Conservation (phyloP, 805 yeast species). For the Saccharomyces kudriavzevii region DNA sequence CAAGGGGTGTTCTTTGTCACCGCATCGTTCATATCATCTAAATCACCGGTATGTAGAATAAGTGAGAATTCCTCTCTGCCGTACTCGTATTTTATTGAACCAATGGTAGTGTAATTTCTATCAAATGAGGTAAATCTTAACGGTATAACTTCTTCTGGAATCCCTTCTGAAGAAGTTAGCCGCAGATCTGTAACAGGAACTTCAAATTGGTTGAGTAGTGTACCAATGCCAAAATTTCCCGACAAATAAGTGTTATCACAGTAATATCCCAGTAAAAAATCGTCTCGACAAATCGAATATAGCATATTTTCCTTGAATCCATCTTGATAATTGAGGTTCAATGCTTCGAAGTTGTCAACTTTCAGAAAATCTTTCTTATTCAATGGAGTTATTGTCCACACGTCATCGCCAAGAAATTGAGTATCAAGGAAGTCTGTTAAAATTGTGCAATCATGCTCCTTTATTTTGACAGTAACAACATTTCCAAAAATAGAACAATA, state of each 20-base stretch:
- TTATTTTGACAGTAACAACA: conserved; percentile 13
- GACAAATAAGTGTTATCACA: conserved; percentile 13
- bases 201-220: conserved; percentile 20
- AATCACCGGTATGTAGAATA: background rate
- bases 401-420: conserved; percentile 14
- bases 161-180: conserved; percentile 7
- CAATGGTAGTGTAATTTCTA: background rate
- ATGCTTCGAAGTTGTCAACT: conserved; percentile 16
- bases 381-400: conserved; percentile 15
- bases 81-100: background rate
- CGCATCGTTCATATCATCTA: background rate
- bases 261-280: conserved; percentile 10
- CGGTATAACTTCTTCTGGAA: conserved; percentile 1
- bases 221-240: conserved; percentile 21
- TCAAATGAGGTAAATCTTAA: conserved; percentile 20
- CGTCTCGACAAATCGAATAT: conserved; percentile 14
- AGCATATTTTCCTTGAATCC: conserved; percentile 12
- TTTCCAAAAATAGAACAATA: conserved; percentile 18
- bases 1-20: background rate
- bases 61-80: background rate
- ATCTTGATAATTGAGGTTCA: conserved; percentile 17
- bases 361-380: conserved; percentile 12
- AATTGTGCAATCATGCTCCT: conserved; percentile 1
- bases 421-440: conserved; percentile 8
- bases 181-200: conserved; percentile 19